A percentile compares a stretch with the other conserved stretches of the same genome.
phyloP scores from a whole-genome alignment of 2,329 filamentous ascomycete genomes.

The Fusarium sp. region DNA sequence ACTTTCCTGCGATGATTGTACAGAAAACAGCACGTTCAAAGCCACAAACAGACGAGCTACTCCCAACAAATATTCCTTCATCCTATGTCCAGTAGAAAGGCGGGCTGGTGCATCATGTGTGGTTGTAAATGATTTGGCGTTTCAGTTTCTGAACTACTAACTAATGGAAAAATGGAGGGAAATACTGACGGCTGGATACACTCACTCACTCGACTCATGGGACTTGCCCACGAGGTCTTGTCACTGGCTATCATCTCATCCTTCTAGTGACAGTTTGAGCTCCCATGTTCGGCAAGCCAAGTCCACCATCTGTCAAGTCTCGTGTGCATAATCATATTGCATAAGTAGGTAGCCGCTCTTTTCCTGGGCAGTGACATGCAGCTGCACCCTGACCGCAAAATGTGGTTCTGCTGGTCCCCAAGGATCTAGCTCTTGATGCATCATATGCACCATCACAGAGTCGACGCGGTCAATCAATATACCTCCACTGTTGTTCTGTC shows the following conservation, averaged over 20 bases:
- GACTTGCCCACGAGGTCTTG: constrained; percentile 25
- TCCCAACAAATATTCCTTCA: neutral
- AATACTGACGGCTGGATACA: neutral
- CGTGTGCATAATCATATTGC: no score
- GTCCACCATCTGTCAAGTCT: no score
- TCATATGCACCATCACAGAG: neutral
- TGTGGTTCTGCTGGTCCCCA: neutral
- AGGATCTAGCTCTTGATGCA: neutral
- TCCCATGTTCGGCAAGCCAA: no score
- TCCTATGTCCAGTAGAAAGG: neutral
- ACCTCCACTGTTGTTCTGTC: neutral
- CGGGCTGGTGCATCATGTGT: neutral
- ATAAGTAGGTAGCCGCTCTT: no score
- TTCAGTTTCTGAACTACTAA: neutral
- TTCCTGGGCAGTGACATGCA: no score
- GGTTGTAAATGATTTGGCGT: constrained; percentile 4
- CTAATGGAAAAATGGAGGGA: neutral
- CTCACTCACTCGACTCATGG: constrained; percentile 25
- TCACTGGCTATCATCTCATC: constrained; percentile 9
- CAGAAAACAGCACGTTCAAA: neutral
- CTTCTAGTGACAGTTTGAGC: no score
- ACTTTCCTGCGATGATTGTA: neutral
- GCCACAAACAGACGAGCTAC: constrained; percentile 1
- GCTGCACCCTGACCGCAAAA: no score
- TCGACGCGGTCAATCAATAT: neutral